Conservation (phyloP, 176 grass and related monocot genomes). For the Triticum aestivum region IWGSC_CS_RefSeq_v2.1 NC_057812.1:544865346-544865845, state of each 20-base stretch:
- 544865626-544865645: background rate
- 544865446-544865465: fast-evolving
- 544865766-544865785: background rate
- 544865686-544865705: background rate
- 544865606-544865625: background rate
- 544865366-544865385: no score
- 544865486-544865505: no score
- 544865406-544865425: no score
- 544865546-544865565: background rate
- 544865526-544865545: background rate
- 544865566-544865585: background rate
- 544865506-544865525: no score
- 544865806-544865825: background rate
- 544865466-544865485: no score
- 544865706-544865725: background rate
- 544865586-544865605: background rate
- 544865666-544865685: background rate
- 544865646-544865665: background rate
- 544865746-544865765: background rate
- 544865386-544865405: no score
- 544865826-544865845: background rate
- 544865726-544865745: background rate
- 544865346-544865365: no score
- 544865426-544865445: no score
- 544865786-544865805: background rate